A percentile compares a stretch with the other conserved stretches of the same genome.
Conservation (phyloP, 768 basidiomycete species). For the Lactarius deliciosus region DNA sequence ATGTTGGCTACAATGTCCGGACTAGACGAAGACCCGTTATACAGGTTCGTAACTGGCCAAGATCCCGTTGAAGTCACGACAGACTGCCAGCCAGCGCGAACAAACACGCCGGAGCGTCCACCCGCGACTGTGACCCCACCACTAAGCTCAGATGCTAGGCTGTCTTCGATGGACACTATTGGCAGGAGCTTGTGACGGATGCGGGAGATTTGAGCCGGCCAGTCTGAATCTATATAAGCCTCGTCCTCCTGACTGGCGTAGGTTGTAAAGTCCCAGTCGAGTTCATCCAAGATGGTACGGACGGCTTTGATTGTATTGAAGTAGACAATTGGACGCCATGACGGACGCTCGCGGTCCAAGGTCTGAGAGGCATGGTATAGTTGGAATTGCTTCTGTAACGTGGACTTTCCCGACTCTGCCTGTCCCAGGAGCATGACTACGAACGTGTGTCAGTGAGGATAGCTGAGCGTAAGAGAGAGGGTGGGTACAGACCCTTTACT, state of each 20-base stretch:
- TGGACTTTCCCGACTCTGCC: conserved; percentile 79
- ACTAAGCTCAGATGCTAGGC: conserved; percentile 65
- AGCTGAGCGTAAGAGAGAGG: neutral
- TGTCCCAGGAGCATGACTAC: conserved; percentile 76
- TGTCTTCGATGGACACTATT: conserved; percentile 63
- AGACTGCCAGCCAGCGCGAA: conserved; percentile 73
- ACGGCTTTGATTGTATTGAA: conserved; percentile 47
- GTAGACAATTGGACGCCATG: conserved; percentile 48
- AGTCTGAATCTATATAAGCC: conserved; percentile 31
- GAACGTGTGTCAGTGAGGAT: neutral
- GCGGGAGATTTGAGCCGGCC: conserved; percentile 47
- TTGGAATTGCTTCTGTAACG: conserved; percentile 83
- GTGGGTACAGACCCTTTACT: conserved; percentile 49
- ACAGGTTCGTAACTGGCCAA: conserved; percentile 41
- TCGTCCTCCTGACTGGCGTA: conserved; percentile 22
- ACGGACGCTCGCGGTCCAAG: conserved; percentile 42
- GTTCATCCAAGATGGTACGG: conserved; percentile 31
- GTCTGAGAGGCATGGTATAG: conserved; percentile 62
- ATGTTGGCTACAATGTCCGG: conserved; percentile 47
- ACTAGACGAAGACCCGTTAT: conserved; percentile 34
- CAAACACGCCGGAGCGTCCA: conserved; percentile 61
- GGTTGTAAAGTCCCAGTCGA: conserved; percentile 32
- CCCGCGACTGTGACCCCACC: conserved; percentile 61
- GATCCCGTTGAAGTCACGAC: conserved; percentile 50
- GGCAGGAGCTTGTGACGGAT: conserved; percentile 60